Percentiles rank a stretch among this genome's conserved stretches.
phyloP scores from a whole-genome alignment of 1,284 basidiomycete genomes.

The Heterobasidion annosum region DNA sequence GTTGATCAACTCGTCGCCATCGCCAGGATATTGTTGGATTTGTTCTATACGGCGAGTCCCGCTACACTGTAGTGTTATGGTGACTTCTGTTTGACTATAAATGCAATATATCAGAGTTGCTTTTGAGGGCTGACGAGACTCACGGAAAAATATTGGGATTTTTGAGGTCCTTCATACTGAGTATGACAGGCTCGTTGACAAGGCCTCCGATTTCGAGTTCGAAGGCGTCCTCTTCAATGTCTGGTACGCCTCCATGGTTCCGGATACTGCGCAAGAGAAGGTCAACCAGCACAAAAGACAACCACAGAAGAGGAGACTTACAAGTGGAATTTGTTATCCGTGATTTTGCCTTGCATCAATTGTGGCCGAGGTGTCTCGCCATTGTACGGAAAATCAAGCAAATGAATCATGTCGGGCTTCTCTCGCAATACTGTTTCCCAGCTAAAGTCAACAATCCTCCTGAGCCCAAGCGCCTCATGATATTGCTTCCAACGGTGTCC shows the following conservation, averaged over 20 bases:
- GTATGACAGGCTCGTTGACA: constrained; percentile 32
- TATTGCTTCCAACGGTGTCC: constrained; percentile 49
- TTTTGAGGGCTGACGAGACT: constrained; percentile 10
- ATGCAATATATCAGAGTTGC: background rate
- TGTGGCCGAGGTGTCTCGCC: constrained; percentile 36
- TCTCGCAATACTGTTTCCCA: constrained; percentile 46
- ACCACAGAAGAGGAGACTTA: constrained; percentile 14
- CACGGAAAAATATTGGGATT: constrained; percentile 37
- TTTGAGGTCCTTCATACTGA: constrained; percentile 37
- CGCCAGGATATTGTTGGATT: constrained; percentile 45
- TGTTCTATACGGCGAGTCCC: constrained; percentile 47
- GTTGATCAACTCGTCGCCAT: constrained; percentile 48
- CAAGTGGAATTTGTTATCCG: constrained; percentile 40
- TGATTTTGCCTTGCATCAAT: constrained; percentile 33
- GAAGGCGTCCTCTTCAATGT: constrained; percentile 33
- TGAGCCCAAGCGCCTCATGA: constrained; percentile 39
- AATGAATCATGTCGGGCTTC: constrained; percentile 43
- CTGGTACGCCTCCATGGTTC: constrained; percentile 39
- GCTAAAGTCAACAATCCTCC: constrained; percentile 37
- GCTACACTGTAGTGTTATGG: constrained; percentile 45
- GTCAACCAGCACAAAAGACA: background rate
- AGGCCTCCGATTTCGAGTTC: constrained; percentile 41
- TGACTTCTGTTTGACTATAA: constrained; percentile 36
- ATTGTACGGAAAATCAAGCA: constrained; percentile 46
- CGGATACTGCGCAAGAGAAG: constrained; percentile 25